These are phyloP conservation scores for Podila clonocystis DNA, from an alignment of 192 early-diverging fungal species.

Conservation along the genomic window DNA sequence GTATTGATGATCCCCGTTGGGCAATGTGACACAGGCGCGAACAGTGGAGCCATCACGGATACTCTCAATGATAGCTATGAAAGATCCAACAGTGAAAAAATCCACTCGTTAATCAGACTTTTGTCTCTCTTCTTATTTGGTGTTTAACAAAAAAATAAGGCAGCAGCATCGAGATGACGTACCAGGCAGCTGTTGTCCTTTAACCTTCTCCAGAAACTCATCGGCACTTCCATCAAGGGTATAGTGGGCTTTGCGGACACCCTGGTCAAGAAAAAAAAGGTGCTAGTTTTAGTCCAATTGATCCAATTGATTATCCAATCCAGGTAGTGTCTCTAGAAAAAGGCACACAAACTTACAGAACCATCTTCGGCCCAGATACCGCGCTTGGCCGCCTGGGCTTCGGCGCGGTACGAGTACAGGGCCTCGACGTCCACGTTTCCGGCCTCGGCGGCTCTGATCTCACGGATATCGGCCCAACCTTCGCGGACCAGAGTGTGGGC, in stretches of 20 bases:
- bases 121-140: too few species aligned
- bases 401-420: conserved; percentile 72
- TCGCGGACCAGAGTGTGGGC: conserved; percentile 77
- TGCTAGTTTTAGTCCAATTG: background rate
- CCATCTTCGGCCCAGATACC: conserved; percentile 82
- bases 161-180: background rate
- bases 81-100: background rate
- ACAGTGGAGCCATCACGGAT: conserved; percentile 92
- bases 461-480: conserved; percentile 88
- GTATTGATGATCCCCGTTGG: conserved; percentile 70
- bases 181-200: conserved; percentile 85
- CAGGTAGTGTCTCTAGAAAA: background rate
- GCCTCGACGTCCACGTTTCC: conserved; percentile 58
- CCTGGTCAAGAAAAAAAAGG: conserved; percentile 24
- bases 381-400: conserved; percentile 71
- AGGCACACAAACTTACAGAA: conserved; percentile 37
- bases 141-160: background rate
- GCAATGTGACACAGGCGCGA: conserved; percentile 76
- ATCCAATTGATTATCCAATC: background rate
- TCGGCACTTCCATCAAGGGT: conserved; percentile 72
- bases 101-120: too few species aligned
- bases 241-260: conserved; percentile 60
- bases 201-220: conserved; percentile 80
- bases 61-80: conserved; percentile 87
- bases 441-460: conserved; percentile 58